A percentile compares a stretch with the other conserved stretches of the same genome.
These are phyloP conservation scores for Mitragyna speciosa DNA, from an alignment of 257 asterid species.

Conservation along the genomic window DNA sequence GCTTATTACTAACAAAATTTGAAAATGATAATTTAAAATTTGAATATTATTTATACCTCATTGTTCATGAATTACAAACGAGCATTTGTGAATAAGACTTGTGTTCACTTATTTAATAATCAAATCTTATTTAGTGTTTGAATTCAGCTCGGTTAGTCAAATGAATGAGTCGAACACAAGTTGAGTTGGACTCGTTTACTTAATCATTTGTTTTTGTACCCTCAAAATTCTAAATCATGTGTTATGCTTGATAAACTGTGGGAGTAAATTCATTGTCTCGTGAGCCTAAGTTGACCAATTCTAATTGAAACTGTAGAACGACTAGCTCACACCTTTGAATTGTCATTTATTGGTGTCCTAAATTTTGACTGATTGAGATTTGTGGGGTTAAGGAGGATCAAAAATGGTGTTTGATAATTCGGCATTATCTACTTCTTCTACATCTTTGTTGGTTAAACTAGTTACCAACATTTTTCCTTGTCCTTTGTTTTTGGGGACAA, in stretches of 20 bases:
- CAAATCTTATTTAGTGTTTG: too few relatives aligned
- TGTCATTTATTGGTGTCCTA: background rate
- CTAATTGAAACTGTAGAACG: background rate
- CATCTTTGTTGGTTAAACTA: background rate
- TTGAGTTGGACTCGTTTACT: too few relatives aligned
- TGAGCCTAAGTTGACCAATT: background rate
- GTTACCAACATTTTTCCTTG: slow-evolving; percentile 4
- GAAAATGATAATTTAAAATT: too few relatives aligned
- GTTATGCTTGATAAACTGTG: background rate
- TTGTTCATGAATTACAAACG: too few relatives aligned
- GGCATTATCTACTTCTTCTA: background rate
- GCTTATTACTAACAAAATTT: too few relatives aligned
- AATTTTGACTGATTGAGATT: slow-evolving; percentile 15
- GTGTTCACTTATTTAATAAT: too few relatives aligned
- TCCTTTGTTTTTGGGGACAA: slow-evolving; percentile 17
- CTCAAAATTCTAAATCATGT: background rate
- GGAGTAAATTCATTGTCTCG: background rate
- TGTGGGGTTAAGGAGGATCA: slow-evolving; percentile 19
- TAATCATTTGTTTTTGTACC: background rate
- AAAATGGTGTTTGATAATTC: slow-evolving; percentile 8
- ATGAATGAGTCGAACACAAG: too few relatives aligned
- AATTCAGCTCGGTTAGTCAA: too few relatives aligned
- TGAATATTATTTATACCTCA: too few relatives aligned
- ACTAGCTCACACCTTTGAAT: too few relatives aligned
- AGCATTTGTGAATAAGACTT: too few relatives aligned